Evolutionary conservation across 2,329 filamentous ascomycete species (phyloP), one percentile per base, ranked within the genome.

Genomic region (Fusarium tuaranense): DNA sequence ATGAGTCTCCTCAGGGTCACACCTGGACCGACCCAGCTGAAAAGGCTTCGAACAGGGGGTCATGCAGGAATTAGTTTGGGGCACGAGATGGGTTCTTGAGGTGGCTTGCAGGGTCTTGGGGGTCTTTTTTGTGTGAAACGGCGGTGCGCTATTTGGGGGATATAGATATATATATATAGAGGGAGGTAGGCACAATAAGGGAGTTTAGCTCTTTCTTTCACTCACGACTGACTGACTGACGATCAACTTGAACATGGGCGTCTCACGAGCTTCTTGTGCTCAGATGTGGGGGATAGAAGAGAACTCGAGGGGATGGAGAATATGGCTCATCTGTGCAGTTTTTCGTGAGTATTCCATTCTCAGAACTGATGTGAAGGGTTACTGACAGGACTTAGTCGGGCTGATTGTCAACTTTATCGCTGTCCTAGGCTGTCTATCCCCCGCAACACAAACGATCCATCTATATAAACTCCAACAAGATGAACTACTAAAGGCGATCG

Each of bases 261-360:
- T 74, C 25, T 39, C 61, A 16, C 59, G 70, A 6, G 51, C 72
- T 22, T 70, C 67, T 18, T 74, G 72, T 36, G 63, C 70, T 6
- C 62, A 68, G 58, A 70, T 70, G 70, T 72, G 72, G 72, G 70
- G 72, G 30, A 34, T 74, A 6, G 67, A 74, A 20, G 72, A 72
- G 34, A 74, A 62, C 39, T 70, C 67, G 2, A 62, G 72, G 10
- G 70, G 67, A 20, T 74, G 72, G 72, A 70, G 72, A 30, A 51
- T 64, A 36, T 74, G 72, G 72, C 65, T 74, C 22, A 66, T 74
- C 59, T 72, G 61, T 53, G 70, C 70, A 20, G 72, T 74, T 8
- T 70, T 74, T 62, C 62, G 72, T 72, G 63, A 62, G 69, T 34
- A 7, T 27, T 7, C n/a, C 20, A 3, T 32, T 39, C 6, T 12